A percentile compares a stretch with the other conserved stretches of the same genome.
These are phyloP conservation scores for Diaporthe caulivora DNA, from an alignment of 2,329 filamentous ascomycete species.

Conservation along the genomic window DNA sequence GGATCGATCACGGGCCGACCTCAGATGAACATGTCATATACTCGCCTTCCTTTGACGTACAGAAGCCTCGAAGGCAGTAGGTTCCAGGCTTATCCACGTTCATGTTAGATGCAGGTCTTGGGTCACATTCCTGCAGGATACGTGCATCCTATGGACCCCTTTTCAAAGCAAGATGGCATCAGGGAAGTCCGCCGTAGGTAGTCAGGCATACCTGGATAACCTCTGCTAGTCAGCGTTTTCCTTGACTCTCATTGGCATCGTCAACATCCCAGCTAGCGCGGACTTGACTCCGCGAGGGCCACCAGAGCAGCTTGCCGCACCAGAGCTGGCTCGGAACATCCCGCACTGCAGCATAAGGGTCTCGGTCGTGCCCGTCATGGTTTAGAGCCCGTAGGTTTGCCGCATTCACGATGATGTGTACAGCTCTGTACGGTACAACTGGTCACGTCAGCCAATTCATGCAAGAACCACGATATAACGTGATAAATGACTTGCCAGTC, in stretches of 20 bases:
- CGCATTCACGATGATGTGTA: not conserved
- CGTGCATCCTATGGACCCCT: no score
- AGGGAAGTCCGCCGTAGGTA: not conserved
- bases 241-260: not conserved
- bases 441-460: not conserved
- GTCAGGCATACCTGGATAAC: not conserved
- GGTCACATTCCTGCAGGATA: not conserved
- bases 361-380: not conserved
- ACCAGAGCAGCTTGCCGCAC: not conserved
- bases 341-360: slow-evolving; percentile 6
- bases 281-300: slow-evolving; percentile 6
- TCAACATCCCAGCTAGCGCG: slow-evolving; percentile 15
- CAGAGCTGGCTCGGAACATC: slow-evolving; percentile 13
- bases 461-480: not conserved
- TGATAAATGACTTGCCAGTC: not conserved
- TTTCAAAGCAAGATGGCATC: not conserved
- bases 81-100: not conserved
- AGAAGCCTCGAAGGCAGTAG: not conserved
- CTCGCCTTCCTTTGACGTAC: not conserved
- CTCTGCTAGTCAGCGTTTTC: slow-evolving; percentile 2
- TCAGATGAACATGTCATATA: slow-evolving; percentile 13
- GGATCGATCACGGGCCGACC: slow-evolving; percentile 23
- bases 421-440: not conserved
- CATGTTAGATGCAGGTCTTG: not conserved
- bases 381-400: not conserved